Evolutionary conservation across 768 basidiomycete genomes (phyloP).

Genomic region (Tylopilus cervinicoccineus): DNA sequence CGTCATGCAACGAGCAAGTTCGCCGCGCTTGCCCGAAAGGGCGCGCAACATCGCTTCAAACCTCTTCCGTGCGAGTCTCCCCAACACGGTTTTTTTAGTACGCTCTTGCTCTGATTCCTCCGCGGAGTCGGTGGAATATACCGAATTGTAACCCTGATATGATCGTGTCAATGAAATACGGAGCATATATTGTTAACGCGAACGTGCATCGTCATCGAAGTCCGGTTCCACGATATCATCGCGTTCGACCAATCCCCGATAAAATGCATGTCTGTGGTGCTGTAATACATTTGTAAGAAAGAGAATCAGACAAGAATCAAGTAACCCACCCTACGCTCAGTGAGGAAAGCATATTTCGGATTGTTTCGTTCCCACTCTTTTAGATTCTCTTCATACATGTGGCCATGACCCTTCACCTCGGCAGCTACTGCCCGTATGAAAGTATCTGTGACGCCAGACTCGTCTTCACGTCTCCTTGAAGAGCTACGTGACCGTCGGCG

Average conservation of each 20-base stretch:
- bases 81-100: constrained; percentile 69
- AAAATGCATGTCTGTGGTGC: constrained; percentile 72
- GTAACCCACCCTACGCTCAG: constrained; percentile 46
- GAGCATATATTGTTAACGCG: background rate
- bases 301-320: background rate
- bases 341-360: constrained; percentile 77
- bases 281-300: constrained; percentile 26
- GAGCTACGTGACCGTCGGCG: constrained; percentile 36
- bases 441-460: constrained; percentile 63
- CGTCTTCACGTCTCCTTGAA: constrained; percentile 41
- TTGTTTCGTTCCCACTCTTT: constrained; percentile 76
- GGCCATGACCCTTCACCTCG: constrained; percentile 78
- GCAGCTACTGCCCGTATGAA: constrained; percentile 87
- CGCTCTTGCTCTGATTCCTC: constrained; percentile 92
- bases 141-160: constrained; percentile 75
- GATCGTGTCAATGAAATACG: constrained; percentile 7
- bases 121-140: constrained; percentile 89
- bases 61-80: constrained; percentile 72
- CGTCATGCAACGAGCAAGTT: constrained; percentile 94
- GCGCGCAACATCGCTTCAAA: constrained; percentile 91
- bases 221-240: constrained; percentile 54
- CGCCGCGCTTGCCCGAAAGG: constrained; percentile 80
- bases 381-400: constrained; percentile 70
- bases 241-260: constrained; percentile 63
- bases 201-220: constrained; percentile 74